phyloP scores from a whole-genome alignment of 179 eudicot genomes.

The Nepenthes alata region DNA sequence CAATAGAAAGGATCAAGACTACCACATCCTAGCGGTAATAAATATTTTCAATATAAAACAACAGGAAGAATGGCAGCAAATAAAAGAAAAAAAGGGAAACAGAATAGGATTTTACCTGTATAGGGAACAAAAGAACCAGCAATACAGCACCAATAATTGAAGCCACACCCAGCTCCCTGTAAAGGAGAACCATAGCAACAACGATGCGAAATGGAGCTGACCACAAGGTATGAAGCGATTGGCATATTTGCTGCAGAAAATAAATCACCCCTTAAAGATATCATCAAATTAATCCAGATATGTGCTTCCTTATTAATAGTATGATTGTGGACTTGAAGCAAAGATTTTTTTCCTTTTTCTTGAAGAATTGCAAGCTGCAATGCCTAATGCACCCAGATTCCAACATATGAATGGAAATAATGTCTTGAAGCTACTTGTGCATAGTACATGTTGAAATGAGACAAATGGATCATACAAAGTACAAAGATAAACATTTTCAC shows the following conservation, averaged over 20 bases:
- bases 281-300: not conserved
- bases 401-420: too few relatives aligned
- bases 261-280: not conserved
- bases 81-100: not conserved
- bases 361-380: too few relatives aligned
- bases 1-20: not conserved
- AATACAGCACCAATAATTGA: slow-evolving; percentile 71
- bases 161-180: slow-evolving; percentile 72
- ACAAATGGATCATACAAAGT: too few relatives aligned
- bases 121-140: slow-evolving; percentile 69
- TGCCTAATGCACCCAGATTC: too few relatives aligned
- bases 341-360: too few relatives aligned
- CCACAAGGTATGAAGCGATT: slow-evolving; percentile 86
- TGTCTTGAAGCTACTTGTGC: too few relatives aligned
- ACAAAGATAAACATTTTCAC: too few relatives aligned
- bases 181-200: slow-evolving; percentile 75
- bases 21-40: too few relatives aligned
- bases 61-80: not conserved
- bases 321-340: too few relatives aligned
- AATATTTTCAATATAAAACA: too few relatives aligned
- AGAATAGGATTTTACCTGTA: slow-evolving; percentile 45
- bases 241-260: slow-evolving; percentile 71
- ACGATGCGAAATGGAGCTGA: slow-evolving; percentile 92
- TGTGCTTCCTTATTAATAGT: too few relatives aligned
- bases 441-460: too few relatives aligned